Percentiles rank a stretch among this genome's conserved stretches.
Evolutionary conservation across 2,329 filamentous ascomycete genomes (phyloP).

Genomic region (Paraconiothyrium brasiliense): DNA sequence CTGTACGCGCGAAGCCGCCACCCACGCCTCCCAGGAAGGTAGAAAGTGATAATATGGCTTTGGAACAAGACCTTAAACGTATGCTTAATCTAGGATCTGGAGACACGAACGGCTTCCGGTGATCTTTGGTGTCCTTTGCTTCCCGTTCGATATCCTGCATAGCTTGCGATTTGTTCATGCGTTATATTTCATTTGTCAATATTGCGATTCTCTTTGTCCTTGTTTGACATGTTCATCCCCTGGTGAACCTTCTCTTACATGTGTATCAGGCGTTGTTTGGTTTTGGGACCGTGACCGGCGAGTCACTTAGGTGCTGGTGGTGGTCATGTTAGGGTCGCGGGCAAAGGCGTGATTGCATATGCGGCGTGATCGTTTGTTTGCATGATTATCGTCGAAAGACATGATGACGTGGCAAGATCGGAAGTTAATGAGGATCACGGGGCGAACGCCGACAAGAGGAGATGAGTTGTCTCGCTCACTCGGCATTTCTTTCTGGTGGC

Average conservation of each 20-base stretch:
- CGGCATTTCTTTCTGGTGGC: constrained; percentile 25
- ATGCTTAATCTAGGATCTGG: constrained; percentile 45
- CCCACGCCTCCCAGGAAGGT: constrained; percentile 28
- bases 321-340: constrained; percentile 18
- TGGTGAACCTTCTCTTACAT: constrained; percentile 23
- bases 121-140: constrained; percentile 19
- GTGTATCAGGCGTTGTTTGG: constrained; percentile 27
- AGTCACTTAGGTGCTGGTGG: constrained; percentile 25
- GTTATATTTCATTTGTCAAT: constrained; percentile 34
- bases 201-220: constrained; percentile 28
- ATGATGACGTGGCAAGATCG: constrained; percentile 19
- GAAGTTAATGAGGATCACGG: constrained; percentile 20
- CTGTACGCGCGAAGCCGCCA: constrained; percentile 45
- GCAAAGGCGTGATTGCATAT: constrained; percentile 9
- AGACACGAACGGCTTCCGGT: constrained; percentile 34
- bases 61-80: constrained; percentile 49
- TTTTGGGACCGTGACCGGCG: constrained; percentile 23
- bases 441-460: constrained; percentile 12
- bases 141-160: constrained; percentile 36
- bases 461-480: constrained; percentile 17
- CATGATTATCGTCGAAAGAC: constrained; percentile 26
- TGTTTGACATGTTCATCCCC: constrained; percentile 26
- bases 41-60: constrained; percentile 32
- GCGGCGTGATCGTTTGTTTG: constrained; percentile 20
- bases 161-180: constrained; percentile 28